Evolutionary conservation across 257 asterid genomes (phyloP), one percentile per base, ranked within the genome.

Genomic region (Nicotiana knightiana): DNA sequence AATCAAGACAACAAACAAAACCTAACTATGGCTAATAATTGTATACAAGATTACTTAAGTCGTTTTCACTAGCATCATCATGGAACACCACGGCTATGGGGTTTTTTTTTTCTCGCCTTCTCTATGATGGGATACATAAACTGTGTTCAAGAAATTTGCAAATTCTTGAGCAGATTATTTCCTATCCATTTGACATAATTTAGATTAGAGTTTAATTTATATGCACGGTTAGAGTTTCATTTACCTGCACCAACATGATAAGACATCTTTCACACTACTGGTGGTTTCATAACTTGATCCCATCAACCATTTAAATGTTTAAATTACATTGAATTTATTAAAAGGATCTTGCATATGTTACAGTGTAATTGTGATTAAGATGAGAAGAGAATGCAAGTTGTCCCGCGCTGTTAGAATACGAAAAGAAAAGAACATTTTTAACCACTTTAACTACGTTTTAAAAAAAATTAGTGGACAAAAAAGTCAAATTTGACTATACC

Each of bases 21-120:
- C 63, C 79, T 73, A 73, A 73, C 79, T 48, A 73, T 73, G 62
- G 4, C 62, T 51, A 73, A 73, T 73, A 73, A 51, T 73, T 73
- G 62, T 28, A 26, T 51, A 73, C 16, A 73, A 73, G 17, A 73
- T 26, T 73, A 73, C 26, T 51, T 51, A 73, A 73, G 30, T 73
- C 62, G 30, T 58, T 61, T 17, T 73, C 63, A 73, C 62, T 24
- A 26, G 62, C 79, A 51, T 75, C 28, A 75, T 51, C 63, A 51
- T 48, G 26, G 18, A 53, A 3, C 17, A 13, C 58, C 58, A 53
- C 51, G 51, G 51, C 51, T 43, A 2, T 43, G 51, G 51, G 24
- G 51, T 43, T 8, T 67, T n/a, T 43, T 43, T 39, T 11, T 37
- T 2, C 46, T 39, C 1, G 58, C 35, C 12, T 6, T 73, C 24